Conservation (phyloP, 2,329 filamentous ascomycete species). For the Fusarium pilosicola region DNA sequence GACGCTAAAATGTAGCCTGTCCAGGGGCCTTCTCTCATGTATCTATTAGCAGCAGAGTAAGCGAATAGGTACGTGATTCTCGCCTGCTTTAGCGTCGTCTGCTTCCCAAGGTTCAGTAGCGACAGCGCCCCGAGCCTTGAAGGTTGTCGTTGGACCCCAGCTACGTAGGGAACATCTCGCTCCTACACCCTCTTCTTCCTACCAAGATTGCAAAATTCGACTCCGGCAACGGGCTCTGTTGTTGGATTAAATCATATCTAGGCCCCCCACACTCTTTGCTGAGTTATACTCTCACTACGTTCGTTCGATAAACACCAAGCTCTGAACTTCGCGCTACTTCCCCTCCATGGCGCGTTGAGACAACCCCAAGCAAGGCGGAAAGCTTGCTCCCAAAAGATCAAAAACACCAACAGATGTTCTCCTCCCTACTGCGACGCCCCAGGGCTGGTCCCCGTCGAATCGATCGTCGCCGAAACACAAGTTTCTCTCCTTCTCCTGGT, state of each 20-base stretch:
- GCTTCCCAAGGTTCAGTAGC: constrained; percentile 24
- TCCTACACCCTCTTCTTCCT: constrained; percentile 33
- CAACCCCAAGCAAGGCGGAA: constrained; percentile 40
- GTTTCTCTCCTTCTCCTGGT: constrained; percentile 48
- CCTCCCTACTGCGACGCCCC: constrained; percentile 50
- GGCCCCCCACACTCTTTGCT: constrained; percentile 19
- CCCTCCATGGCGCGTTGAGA: constrained; percentile 43
- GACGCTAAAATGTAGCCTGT: constrained; percentile 37
- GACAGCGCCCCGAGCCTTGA: constrained; percentile 34
- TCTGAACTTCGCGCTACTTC: constrained; percentile 16
- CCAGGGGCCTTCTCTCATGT: constrained; percentile 26
- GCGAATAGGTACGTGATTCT: constrained; percentile 38
- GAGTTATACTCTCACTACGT: constrained; percentile 31
- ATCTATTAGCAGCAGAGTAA: constrained; percentile 27
- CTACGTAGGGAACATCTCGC: constrained; percentile 23
- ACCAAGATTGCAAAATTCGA: constrained; percentile 37
- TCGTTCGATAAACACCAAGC: constrained; percentile 38
- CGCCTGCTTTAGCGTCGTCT: constrained; percentile 37
- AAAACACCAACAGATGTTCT: constrained; percentile 49
- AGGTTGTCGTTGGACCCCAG: constrained; percentile 32
- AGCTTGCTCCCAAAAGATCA: constrained; percentile 33
- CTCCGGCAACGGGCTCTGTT: constrained; percentile 36
- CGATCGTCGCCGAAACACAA: constrained; percentile 43
- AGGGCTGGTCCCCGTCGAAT: constrained; percentile 49
- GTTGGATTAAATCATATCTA: constrained; percentile 23